These are phyloP conservation scores for Rhododendron mucronatum DNA, from an alignment of 148 eudicot species.

Conservation along the genomic window DNA sequence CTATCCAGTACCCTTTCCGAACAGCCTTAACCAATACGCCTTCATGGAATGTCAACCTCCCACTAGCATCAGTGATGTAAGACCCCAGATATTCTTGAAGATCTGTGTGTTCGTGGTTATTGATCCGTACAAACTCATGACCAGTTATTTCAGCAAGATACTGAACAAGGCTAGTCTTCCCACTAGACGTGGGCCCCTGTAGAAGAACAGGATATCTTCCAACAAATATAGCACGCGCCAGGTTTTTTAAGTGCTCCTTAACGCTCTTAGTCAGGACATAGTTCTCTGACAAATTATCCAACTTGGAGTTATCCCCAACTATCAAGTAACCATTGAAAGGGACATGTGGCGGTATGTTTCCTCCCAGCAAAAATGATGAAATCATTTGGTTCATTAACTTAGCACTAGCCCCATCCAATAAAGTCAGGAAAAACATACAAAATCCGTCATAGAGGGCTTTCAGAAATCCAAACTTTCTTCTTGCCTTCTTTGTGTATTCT, in stretches of 20 bases:
- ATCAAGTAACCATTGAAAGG: slow-evolving; percentile 45
- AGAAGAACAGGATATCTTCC: slow-evolving; percentile 89
- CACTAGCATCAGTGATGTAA: slow-evolving; percentile 78
- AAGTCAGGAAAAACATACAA: slow-evolving; percentile 82
- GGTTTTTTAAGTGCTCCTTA: slow-evolving; percentile 64
- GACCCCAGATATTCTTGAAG: slow-evolving; percentile 95
- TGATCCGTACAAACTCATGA: slow-evolving; percentile 88
- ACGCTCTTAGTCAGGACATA: slow-evolving; percentile 78
- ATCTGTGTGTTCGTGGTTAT: slow-evolving; percentile 97
- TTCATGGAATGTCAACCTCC: slow-evolving; percentile 84
- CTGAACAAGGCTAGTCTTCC: slow-evolving; percentile 92
- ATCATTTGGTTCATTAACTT: slow-evolving; percentile 56
- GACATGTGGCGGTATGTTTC: slow-evolving; percentile 39
- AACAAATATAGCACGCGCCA: slow-evolving; percentile 72
- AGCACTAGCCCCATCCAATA: slow-evolving; percentile 70
- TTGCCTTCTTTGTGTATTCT: slow-evolving; percentile 67
- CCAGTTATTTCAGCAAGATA: slow-evolving; percentile 91
- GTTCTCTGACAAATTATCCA: slow-evolving; percentile 41
- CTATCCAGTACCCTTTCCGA: slow-evolving; percentile 90
- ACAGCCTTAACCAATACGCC: slow-evolving; percentile 93
- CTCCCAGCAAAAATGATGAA: slow-evolving; percentile 42
- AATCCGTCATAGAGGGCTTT: slow-evolving; percentile 89
- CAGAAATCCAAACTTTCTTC: slow-evolving; percentile 36
- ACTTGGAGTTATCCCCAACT: slow-evolving; percentile 21
- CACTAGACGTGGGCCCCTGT: slow-evolving; percentile 99